phyloP scores from a whole-genome alignment of 2,329 filamentous ascomycete genomes.

The Fulvia fulva region DNA sequence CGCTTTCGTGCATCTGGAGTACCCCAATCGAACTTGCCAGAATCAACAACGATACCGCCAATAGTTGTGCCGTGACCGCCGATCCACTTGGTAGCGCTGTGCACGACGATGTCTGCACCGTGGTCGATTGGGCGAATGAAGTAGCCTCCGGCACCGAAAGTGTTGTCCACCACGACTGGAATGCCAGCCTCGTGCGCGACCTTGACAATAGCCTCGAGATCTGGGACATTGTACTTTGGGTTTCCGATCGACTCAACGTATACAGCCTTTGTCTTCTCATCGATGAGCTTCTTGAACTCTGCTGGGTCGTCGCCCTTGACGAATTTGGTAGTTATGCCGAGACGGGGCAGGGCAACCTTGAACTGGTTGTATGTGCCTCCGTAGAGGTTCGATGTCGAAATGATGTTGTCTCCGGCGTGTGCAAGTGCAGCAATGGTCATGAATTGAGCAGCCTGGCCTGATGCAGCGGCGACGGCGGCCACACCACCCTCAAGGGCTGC shows the following conservation, averaged over 20 bases:
- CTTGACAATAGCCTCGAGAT: slow-evolving; percentile 81
- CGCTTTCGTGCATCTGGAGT: slow-evolving; percentile 60
- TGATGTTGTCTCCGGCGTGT: slow-evolving; percentile 84
- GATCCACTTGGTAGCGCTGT: slow-evolving; percentile 96
- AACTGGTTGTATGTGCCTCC: slow-evolving; percentile 97
- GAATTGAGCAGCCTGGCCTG: slow-evolving; percentile 88
- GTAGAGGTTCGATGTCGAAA: slow-evolving; percentile 86
- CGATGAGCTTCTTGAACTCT: slow-evolving; percentile 77
- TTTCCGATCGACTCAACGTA: slow-evolving; percentile 93
- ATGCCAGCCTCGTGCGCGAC: slow-evolving; percentile 66
- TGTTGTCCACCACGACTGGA: slow-evolving; percentile 76
- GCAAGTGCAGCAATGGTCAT: slow-evolving; percentile 83
- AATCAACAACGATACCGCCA: slow-evolving; percentile 79
- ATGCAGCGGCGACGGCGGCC: slow-evolving; percentile 77
- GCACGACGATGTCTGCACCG: slow-evolving; percentile 88
- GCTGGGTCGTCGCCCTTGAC: slow-evolving; percentile 73
- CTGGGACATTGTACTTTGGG: slow-evolving; percentile 86
- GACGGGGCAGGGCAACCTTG: slow-evolving; percentile 82
- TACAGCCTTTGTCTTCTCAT: slow-evolving; percentile 88
- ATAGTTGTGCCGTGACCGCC: slow-evolving; percentile 89
- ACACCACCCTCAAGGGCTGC: slow-evolving; percentile 92
- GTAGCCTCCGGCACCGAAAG: slow-evolving; percentile 89
- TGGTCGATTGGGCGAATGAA: slow-evolving; percentile 82
- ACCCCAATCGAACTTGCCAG: slow-evolving; percentile 92
- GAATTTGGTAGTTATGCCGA: slow-evolving; percentile 86